phyloP scores from a whole-genome alignment of 495 filamentous ascomycete species.

The Cladorrhinum samala region DNA sequence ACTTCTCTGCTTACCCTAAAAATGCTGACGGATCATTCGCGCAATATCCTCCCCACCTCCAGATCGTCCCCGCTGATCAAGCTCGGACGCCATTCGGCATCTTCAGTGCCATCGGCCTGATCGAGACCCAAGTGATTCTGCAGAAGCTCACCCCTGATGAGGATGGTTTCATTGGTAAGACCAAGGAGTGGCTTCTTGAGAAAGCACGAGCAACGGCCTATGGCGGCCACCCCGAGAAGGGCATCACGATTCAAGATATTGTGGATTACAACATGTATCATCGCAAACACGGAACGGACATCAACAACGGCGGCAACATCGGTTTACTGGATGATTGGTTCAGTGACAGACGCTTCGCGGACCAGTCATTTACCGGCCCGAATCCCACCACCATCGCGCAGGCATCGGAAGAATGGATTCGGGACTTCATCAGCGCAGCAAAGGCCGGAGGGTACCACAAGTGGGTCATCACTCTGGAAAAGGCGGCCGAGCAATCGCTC shows the following conservation, averaged over 20 bases:
- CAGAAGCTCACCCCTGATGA: slow-evolving; percentile 30
- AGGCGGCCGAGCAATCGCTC: slow-evolving; percentile 27
- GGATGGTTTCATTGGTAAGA: slow-evolving; percentile 25
- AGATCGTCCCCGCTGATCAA: slow-evolving; percentile 24
- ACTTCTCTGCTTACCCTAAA: slow-evolving; percentile 23
- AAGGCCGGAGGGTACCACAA: slow-evolving; percentile 20
- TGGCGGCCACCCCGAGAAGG: slow-evolving; percentile 27
- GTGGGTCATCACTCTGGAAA: slow-evolving; percentile 22
- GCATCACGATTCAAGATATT: slow-evolving; percentile 33
- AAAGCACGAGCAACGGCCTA: slow-evolving; percentile 19
- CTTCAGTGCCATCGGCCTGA: slow-evolving; percentile 28
- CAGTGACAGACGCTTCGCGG: slow-evolving; percentile 44
- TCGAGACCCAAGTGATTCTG: slow-evolving; percentile 29
- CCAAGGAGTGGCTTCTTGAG: slow-evolving; percentile 26
- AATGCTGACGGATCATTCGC: slow-evolving; percentile 22
- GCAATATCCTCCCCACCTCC: slow-evolving; percentile 33
- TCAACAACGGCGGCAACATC: slow-evolving; percentile 35
- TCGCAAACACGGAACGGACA: slow-evolving; percentile 34
- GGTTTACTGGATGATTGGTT: slow-evolving; percentile 43
- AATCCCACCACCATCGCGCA: slow-evolving; percentile 42
- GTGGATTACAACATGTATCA: slow-evolving; percentile 34
- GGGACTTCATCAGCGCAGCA: slow-evolving; percentile 32
- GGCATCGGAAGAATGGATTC: slow-evolving; percentile 28
- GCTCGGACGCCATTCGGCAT: slow-evolving; percentile 18
- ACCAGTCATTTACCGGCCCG: slow-evolving; percentile 44